Evolutionary conservation across 495 filamentous ascomycete genomes (phyloP).

Genomic region (Penicillium malachiteum): DNA sequence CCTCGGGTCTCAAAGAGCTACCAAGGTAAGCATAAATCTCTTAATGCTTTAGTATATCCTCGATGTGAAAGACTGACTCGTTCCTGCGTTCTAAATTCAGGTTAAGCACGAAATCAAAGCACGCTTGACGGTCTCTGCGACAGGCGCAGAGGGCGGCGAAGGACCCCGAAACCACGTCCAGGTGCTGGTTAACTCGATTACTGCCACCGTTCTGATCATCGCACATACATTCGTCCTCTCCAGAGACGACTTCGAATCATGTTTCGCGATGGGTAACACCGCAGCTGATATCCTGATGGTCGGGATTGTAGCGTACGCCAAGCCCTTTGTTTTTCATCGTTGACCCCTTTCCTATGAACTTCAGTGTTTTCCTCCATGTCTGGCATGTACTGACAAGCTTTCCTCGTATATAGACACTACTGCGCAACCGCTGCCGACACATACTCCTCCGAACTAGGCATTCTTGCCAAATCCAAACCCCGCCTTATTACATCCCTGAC

Average conservation of each 20-base stretch:
- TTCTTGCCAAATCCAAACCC: slow-evolving; percentile 72
- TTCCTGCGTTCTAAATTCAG: slow-evolving; percentile 29
- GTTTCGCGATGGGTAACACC: slow-evolving; percentile 36
- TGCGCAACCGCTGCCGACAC: slow-evolving; percentile 91
- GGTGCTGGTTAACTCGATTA: slow-evolving; percentile 84
- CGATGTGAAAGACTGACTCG: slow-evolving; percentile 5
- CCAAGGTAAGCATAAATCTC: slow-evolving; percentile 56
- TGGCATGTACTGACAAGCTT: neutral
- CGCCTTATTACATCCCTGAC: slow-evolving; percentile 83
- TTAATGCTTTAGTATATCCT: neutral
- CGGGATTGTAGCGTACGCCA: slow-evolving; percentile 51
- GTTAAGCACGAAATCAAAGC: slow-evolving; percentile 87
- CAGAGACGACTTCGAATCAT: slow-evolving; percentile 20
- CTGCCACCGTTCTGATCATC: slow-evolving; percentile 70
- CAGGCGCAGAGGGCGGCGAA: slow-evolving; percentile 71
- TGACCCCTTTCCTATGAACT: too few species aligned
- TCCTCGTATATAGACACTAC: slow-evolving; percentile 59
- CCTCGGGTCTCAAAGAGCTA: slow-evolving; percentile 76
- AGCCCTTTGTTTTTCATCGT: neutral
- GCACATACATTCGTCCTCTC: slow-evolving; percentile 65
- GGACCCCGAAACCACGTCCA: slow-evolving; percentile 81
- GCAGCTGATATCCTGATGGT: slow-evolving; percentile 52
- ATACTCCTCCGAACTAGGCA: slow-evolving; percentile 93
- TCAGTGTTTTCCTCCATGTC: too few species aligned
- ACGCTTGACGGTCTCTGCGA: slow-evolving; percentile 70